Base-by-base conservation (phyloP, 176 grass and related monocot genomes). In the Cenchrus fungigraminus region DNA sequence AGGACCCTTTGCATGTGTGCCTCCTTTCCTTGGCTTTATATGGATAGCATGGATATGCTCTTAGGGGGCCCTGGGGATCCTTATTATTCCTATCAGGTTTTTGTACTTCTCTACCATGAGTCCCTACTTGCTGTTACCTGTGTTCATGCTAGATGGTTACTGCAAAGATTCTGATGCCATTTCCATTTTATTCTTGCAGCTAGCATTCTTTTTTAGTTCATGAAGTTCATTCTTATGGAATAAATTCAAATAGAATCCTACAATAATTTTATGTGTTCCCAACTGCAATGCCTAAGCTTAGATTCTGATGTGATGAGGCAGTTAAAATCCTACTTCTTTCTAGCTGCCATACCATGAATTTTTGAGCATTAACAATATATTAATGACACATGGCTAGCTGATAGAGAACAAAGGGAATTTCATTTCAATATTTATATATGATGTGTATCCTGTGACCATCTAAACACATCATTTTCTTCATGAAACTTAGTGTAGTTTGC, bases 11-110 rank as follows among this genome's bases (percentile, higher is more conserved):
- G 74, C 90, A 87, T 87, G 63, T 71, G 79, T 89, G 74, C 71
- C 56, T 86, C 79, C 66, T 87, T 87, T 92, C 76, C 76, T 87
- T 92, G 91, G 91, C 83, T 81, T 84, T 87, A 84, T 84, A 87
- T 87, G 81, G 91, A 84, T 92, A 87, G 74, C 83, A 89, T 89
- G 47, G 81, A 87, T 87, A 77, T 81, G 85, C 85, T 75, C 80
- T 81, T 80, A 73, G 19, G 79, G 45, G 60, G 12, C 20, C 69
- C 19, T 83, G 67, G 65, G 83, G 67, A 53, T 78, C 83, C 82
- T 86, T 88, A 87, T 88, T 86, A 82, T 88, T 86, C 74, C 17
- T 84, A 86, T 91, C 85, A 83, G 57, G 53, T 45, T 70, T 82
- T 68, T 85, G 86, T 91, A 91, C 85, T 93, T 93, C 76, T 80